Base-by-base conservation (phyloP, 352 stramenopile genomes). In the Pythium graminicola region DNA sequence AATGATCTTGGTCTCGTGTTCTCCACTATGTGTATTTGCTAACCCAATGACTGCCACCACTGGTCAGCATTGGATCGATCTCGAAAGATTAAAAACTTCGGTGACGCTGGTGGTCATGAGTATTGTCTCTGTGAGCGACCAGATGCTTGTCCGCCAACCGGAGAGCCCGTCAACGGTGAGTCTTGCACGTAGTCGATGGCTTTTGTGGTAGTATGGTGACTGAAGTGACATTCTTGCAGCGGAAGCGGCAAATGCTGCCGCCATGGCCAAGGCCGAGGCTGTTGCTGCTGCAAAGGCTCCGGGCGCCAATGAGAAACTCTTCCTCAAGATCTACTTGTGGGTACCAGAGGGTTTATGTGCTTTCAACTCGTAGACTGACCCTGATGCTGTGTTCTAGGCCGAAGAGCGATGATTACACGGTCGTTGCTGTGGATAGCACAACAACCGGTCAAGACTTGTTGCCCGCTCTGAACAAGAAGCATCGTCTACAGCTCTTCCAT, bases 41-140 rank as follows among this genome's bases (percentile, higher is more conserved):
- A 6, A 43, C 36, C 20, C 8, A 36, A 19, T 31, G 22, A 5
- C 19, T 43, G 22, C 19, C 13, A 50, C 31, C 26, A 31, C 17
- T 44, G 16, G 6, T 9, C 43, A 91, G 84, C 84, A 4, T 60
- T 95, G 13, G 81, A 95, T 47, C 73, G 81, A 13, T 93, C 81
- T 6, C 67, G 84, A 7, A 93, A 91, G 60, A 95, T 95, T 53
- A 95, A 95, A 62, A 93, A 93, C 63, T 93, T 95, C 70, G 84
- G 84, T n/a, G 83, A 94, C 50, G 81, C 81, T 27, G 83, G 81
- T 0, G 81, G 81, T 4, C 84, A 95, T 40, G 82, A 93, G 45
- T 95, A 91, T 50, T 95, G 84, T 51, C 62, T 95, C 26, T 95
- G 84, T 54, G 84, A 95, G 27, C 76, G 84, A 17, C 81, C 84